Evolutionary conservation across 306 rosid genomes (phyloP), one percentile per base, ranked within the genome.

Genomic region (Citrullus colocynthis): DNA sequence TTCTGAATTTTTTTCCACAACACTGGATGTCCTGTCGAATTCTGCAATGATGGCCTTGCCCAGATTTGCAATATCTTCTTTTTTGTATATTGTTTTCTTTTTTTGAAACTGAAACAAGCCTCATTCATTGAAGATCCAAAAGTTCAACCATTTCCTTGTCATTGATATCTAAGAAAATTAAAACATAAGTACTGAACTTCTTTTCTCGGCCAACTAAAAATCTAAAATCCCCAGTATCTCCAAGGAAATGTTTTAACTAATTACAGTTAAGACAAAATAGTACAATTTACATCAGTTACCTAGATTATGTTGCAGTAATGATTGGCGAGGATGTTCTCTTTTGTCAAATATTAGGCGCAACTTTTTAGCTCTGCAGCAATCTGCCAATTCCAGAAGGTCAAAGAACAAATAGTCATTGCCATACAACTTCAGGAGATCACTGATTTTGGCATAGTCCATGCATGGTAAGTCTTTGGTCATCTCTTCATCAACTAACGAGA

Each of bases 351-450:
- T 85, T 71, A 94, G 86, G 88, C 93, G 98, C 71, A 94, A 82
- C 80, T 86, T 94, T 86, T 80, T 88, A 80, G 98, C 93, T 70
- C 88, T 85, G 88, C 98, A 94, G 86, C 97, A 89, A 84, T 94
- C 98, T 80, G 98, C 98, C 86, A 94, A 87, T 87, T 94, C 98
- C 80, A 94, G 93, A 79, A 94, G 95, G 85, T 94, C 98, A 83
- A 92, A 94, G 78, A 91, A 76, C 86, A 94, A 78, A 81, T 85
- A 87, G 75, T 94, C 96, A 39, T 64, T 84, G 85, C 97, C 98
- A 75, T 90, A 90, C 81, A 82, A 80, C 32, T 83, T 80, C 87
- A 90, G 82, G 81, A 94, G 94, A 78, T 94, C 98, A 44, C 83
- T 88, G 76, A 94, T 90, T 90, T 88, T 92, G 77, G 89, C 84